Base-by-base conservation (phyloP, 305 asterid species). In the Rubia peregrina region DNA sequence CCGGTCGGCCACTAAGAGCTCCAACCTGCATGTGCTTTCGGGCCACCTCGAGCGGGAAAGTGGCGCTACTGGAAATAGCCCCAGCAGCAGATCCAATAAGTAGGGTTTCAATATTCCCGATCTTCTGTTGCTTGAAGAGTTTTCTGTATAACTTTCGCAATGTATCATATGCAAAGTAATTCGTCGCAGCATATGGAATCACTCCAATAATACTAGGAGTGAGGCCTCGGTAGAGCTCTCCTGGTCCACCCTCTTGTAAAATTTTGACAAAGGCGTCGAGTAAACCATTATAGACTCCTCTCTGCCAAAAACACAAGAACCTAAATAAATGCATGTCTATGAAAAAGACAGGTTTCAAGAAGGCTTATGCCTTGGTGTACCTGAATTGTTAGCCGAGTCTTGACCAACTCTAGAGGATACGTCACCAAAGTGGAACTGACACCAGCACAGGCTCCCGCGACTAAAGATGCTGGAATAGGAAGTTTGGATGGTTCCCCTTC, bases 361-460 rank as follows among this genome's bases (percentile, higher is more conserved):
- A 41, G 33, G 51, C 41, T 22, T 12, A 36, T 24, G 41, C 51
- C 55, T 61, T 17, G 42, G 46, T 57, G 72, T 86, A 92, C 99
- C 96, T 95, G 94, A 71, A 95, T 85, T 41, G 99, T 95, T 17
- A 95, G 70, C 66, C 99, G 96, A 65, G 99, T 95, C 81, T 95
- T 95, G 81, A 94, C 85, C 77, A 94, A 77, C 87, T 94, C 99
- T 6, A 94, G 98, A 36, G 98, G 99, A 77, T 95, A 95, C 61
- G 97, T 95, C 74, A 88, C 71, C 76, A 95, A 69, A 22, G 99
- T 95, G 43, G 99, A 95, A 87, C 90, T 85, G 75, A 95, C 96
- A 73, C 99, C 99, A 67, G 98, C 99, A 78, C 95, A 90, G 56
- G 99, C 98, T 65, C 99, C 99, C 0, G 97, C 99, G 57, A 95